Evolutionary conservation across 1,139 yeast species (phyloP), one percentile per base, ranked within the genome.

Genomic region (Geotrichum klebahnii): DNA sequence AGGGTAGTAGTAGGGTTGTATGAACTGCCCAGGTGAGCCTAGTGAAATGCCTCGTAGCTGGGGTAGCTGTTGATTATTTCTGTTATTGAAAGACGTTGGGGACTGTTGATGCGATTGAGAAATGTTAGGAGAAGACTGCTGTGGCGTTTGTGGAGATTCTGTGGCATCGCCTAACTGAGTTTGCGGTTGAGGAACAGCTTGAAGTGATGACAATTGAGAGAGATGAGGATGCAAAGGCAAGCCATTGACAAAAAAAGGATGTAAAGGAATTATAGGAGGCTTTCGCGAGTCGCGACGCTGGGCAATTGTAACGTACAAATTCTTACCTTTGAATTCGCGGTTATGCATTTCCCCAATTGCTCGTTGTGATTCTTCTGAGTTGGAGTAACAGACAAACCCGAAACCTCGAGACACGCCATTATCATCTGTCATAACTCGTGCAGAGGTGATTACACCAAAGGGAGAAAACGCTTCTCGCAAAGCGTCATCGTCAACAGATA

Each of bases 291-390:
- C 95, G 72, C 84, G 84, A 71, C 94, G 82, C 77, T 87, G 96
- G 62, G 97, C 97, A 67, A 87, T 80, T 57, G 96, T 95, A 71
- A 89, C 97, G 67, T 85, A 87, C 66, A 89, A 78, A 66, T 89
- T 90, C 73, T 87, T 84, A 66, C 95, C 94, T 64, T 81, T 80
- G 62, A 86, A 78, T 79, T 83, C 81, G 67, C 83, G 80, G 72
- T 86, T 95, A 77, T 88, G 84, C 94, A 88, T 87, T 72, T 84
- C 96, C 61, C 84, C 78, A 67, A 87, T 84, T 56, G 97, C 97
- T 71, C 81, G 81, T 59, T 92, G 84, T 58, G 97, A 96, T 74
- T 88, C 96, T 67, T 85, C 92, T 62, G 95, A 90, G 59, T 86
- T 74, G 48, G 95, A 81, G 81, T 81, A 89, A 70, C 96, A 87